Evolutionary conservation across 176 grass and related monocot genomes (phyloP).

Genomic region (Thalia dealbata): DNA sequence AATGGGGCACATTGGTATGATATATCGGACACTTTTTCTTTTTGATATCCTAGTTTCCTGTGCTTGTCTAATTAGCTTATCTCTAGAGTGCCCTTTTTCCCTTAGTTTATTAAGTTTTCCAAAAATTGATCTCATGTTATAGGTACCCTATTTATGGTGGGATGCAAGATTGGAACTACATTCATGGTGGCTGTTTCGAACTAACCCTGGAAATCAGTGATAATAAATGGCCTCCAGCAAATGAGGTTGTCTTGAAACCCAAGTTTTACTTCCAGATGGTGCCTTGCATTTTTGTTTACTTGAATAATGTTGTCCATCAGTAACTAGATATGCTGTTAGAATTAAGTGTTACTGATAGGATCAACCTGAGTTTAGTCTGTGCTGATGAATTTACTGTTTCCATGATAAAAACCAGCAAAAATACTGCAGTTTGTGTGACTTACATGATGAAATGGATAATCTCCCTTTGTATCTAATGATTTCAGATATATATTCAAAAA

Average conservation of each 20-base stretch:
- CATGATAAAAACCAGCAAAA: background rate
- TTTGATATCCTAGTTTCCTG: background rate
- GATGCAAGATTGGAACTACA: slow-evolving; percentile 99
- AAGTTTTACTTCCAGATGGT: slow-evolving; percentile 13
- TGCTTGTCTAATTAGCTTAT: slow-evolving; percentile 2
- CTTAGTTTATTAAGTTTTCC: slow-evolving; percentile 4
- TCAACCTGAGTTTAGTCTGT: background rate
- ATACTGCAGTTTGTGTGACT: background rate
- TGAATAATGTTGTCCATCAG: background rate
- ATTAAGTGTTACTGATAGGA: background rate
- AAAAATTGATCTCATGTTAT: slow-evolving; percentile 21
- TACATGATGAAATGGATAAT: background rate
- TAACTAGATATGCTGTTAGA: background rate
- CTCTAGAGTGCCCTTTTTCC: background rate
- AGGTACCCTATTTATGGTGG: slow-evolving; percentile 99
- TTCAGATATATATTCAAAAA: background rate
- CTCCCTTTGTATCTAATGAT: background rate
- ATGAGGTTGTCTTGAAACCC: slow-evolving; percentile 40
- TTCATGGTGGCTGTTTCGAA: slow-evolving; percentile 90
- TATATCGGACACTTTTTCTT: background rate
- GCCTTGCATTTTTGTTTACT: background rate
- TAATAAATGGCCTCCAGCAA: slow-evolving; percentile 83
- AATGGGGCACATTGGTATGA: slow-evolving; percentile 85
- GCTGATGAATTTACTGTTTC: background rate
- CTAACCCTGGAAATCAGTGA: slow-evolving; percentile 96